A percentile compares a stretch with the other conserved stretches of the same genome.
Evolutionary conservation across 352 stramenopile genomes (phyloP).

Genomic region (Aphanomyces euteiches): DNA sequence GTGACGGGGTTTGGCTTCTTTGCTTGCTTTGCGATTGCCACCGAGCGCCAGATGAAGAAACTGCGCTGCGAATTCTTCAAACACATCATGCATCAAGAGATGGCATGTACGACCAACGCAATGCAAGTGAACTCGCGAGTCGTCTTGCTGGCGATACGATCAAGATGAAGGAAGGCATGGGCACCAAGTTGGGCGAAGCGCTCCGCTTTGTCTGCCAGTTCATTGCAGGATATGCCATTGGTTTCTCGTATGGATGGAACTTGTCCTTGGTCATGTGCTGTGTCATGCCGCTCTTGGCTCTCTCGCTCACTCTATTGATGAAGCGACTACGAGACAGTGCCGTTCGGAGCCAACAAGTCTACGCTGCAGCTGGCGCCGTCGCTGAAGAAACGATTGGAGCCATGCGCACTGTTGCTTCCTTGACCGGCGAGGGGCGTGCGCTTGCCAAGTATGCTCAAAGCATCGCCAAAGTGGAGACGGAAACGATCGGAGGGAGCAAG

Average conservation of each 20-base stretch:
- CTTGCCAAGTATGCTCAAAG: constrained; percentile 39
- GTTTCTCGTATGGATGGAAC: constrained; percentile 43
- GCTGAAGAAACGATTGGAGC: constrained; percentile 48
- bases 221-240: constrained; percentile 42
- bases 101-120: constrained; percentile 45
- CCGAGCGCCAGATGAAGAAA: constrained; percentile 48
- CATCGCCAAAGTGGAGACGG: constrained; percentile 33
- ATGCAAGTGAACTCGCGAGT: constrained; percentile 38
- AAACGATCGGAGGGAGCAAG: constrained; percentile 43
- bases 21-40: constrained; percentile 37
- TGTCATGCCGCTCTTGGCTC: constrained; percentile 38
- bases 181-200: constrained; percentile 42
- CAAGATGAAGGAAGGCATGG: constrained; percentile 50
- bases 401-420: constrained; percentile 40
- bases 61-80: constrained; percentile 37
- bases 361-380: constrained; percentile 45
- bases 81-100: constrained; percentile 47
- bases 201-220: constrained; percentile 39
- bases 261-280: constrained; percentile 43
- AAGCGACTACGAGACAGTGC: constrained; percentile 35
- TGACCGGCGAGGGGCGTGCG: constrained; percentile 46
- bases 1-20: constrained; percentile 40
- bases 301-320: constrained; percentile 41
- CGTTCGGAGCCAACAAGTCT: constrained; percentile 42
- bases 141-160: constrained; percentile 40